Percentiles rank a stretch among this genome's conserved stretches.
Evolutionary conservation across 2,329 filamentous ascomycete genomes (phyloP).

Genomic region (Polychaeton citri): DNA sequence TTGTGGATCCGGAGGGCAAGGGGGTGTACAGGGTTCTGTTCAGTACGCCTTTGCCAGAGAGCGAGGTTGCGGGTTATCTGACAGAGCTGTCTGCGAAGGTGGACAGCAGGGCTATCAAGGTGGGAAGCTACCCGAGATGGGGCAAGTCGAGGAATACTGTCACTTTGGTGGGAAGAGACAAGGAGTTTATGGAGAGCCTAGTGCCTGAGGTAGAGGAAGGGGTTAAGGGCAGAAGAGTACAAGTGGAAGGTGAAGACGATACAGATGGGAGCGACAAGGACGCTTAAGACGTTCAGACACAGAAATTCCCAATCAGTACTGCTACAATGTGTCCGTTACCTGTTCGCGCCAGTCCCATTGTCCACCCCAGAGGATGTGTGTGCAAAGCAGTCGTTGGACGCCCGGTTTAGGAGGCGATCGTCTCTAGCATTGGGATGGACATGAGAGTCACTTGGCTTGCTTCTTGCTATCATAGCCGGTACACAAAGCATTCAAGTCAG

Average conservation of each 20-base stretch:
- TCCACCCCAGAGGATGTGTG: no score
- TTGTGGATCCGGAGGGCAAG: slow-evolving; percentile 69
- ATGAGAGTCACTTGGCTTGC: no score
- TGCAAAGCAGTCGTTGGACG: no score
- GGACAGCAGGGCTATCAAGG: slow-evolving; percentile 67
- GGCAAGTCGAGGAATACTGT: slow-evolving; percentile 79
- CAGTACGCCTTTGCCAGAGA: slow-evolving; percentile 79
- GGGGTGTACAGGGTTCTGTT: slow-evolving; percentile 68
- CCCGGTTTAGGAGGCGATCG: no score
- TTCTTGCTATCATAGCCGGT: no score
- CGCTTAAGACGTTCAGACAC: no score
- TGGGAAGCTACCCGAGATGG: slow-evolving; percentile 91
- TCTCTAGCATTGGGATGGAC: no score
- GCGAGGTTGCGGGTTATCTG: slow-evolving; percentile 68
- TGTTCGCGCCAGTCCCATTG: no score
- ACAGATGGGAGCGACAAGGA: slow-evolving; percentile 28
- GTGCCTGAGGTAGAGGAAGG: slow-evolving; percentile 64
- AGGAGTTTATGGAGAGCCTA: slow-evolving; percentile 63
- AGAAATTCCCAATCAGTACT: no score
- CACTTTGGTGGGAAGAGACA: slow-evolving; percentile 68
- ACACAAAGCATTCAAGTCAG: no score
- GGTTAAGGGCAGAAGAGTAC: slow-evolving; percentile 58
- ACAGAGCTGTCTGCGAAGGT: slow-evolving; percentile 65
- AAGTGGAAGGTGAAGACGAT: slow-evolving; percentile 50
- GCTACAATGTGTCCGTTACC: no score